A percentile compares a stretch with the other conserved stretches of the same genome.
phyloP scores from a whole-genome alignment of 352 stramenopile genomes.

The Pelagophyceae sp. region DNA sequence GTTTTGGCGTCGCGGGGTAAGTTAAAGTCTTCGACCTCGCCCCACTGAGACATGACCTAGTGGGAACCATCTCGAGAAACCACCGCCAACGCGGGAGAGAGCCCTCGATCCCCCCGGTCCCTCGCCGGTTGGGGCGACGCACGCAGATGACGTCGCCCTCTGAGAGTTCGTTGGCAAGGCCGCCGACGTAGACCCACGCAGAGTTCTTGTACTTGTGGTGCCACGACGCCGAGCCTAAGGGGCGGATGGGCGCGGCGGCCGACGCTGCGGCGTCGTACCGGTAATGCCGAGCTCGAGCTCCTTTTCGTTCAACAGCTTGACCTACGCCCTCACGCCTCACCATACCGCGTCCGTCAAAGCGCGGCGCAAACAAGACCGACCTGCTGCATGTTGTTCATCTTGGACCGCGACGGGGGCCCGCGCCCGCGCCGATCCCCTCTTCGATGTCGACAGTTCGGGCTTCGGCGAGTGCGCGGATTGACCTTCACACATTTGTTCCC shows the following conservation, averaged over 20 bases:
- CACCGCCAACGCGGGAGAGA: background rate
- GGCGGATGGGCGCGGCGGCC: background rate
- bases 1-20: constrained; percentile 87
- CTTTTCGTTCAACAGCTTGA: constrained; percentile 62
- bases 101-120: background rate
- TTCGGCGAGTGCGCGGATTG: too few species aligned
- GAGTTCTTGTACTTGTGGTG: constrained; percentile 77
- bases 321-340: too few species aligned
- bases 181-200: constrained; percentile 91
- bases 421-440: too few species aligned
- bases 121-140: background rate
- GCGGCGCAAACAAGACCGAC: too few species aligned
- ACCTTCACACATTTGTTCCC: too few species aligned
- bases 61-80: constrained; percentile 26
- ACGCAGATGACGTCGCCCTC: constrained; percentile 90
- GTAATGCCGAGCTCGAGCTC: constrained; percentile 61
- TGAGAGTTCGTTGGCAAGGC: constrained; percentile 78
- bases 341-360: too few species aligned
- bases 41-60: constrained; percentile 60
- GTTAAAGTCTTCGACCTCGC: constrained; percentile 90
- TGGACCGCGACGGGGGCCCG: background rate
- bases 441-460: too few species aligned
- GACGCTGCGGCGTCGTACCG: constrained; percentile 30
- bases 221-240: constrained; percentile 54
- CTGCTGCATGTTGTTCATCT: constrained; percentile 42